Evolutionary conservation across 805 yeast species (phyloP).

Genomic region (Yarrowia sp.): DNA sequence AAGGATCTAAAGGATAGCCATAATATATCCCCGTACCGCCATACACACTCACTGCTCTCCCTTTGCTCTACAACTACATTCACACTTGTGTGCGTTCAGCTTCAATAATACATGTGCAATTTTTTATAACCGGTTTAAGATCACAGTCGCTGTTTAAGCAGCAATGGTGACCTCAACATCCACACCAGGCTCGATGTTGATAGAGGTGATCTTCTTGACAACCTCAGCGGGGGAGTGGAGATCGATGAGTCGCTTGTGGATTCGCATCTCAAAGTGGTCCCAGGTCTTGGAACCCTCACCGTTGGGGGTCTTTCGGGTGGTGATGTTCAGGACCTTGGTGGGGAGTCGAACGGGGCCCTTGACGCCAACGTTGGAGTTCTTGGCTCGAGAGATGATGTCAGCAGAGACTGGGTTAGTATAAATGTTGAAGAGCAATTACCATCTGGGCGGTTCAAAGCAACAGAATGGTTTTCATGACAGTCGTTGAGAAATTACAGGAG

Average conservation of each 20-base stretch:
- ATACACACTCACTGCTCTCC: background rate
- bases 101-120: slow-evolving; percentile 37
- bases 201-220: slow-evolving; percentile 95
- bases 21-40: too few species aligned
- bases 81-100: background rate
- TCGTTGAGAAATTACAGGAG: too few species aligned
- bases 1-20: too few species aligned
- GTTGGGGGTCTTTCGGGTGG: slow-evolving; percentile 99
- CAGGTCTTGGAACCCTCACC: slow-evolving; percentile 99
- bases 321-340: slow-evolving; percentile 95
- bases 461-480: too few species aligned
- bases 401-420: slow-evolving; percentile 66
- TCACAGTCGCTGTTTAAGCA: slow-evolving; percentile 43
- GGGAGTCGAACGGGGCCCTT: slow-evolving; percentile 99
- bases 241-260: slow-evolving; percentile 99
- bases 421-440: too few species aligned
- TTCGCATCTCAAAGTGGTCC: slow-evolving; percentile 99
- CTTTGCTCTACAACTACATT: background rate
- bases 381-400: slow-evolving; percentile 88
- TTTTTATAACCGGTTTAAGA: slow-evolving; percentile 29
- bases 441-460: background rate
- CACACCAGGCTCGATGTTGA: slow-evolving; percentile 99
- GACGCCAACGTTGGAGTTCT: slow-evolving; percentile 79
- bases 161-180: slow-evolving; percentile 67
- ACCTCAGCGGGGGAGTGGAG: slow-evolving; percentile 93